Percentiles rank a stretch among this genome's conserved stretches.
Conservation (phyloP, 2,329 filamentous ascomycete species). For the Aspergillus unguis region DNA sequence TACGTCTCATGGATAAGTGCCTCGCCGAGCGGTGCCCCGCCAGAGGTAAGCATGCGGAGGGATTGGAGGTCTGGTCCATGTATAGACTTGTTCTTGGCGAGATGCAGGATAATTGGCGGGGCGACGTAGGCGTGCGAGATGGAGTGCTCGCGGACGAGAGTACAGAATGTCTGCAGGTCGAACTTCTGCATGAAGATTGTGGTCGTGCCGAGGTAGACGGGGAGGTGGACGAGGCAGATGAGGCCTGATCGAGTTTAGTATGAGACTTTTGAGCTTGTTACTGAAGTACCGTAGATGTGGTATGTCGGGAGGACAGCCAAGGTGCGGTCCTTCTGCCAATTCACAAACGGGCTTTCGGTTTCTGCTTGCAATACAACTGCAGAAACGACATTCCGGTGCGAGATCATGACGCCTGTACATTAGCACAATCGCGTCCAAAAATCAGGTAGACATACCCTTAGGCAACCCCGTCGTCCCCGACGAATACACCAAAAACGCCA, state of each 20-base stretch:
- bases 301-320: constrained; percentile 19
- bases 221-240: constrained; percentile 16
- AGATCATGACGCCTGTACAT: constrained; percentile 13
- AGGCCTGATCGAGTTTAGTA: constrained; percentile 10
- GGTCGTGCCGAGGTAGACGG: constrained; percentile 13
- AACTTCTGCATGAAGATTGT: constrained; percentile 18
- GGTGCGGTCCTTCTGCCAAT: constrained; percentile 12
- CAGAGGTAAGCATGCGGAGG: constrained; percentile 22
- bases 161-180: constrained; percentile 13
- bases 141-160: constrained; percentile 8
- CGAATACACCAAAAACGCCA: constrained; percentile 28
- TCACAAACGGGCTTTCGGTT: constrained; percentile 5
- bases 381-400: constrained; percentile 19
- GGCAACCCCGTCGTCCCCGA: constrained; percentile 32
- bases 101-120: constrained; percentile 19
- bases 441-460: constrained; percentile 19
- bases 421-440: background rate
- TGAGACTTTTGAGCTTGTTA: background rate
- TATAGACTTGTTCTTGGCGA: constrained; percentile 16
- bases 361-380: constrained; percentile 12
- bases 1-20: constrained; percentile 17
- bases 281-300: constrained; percentile 20
- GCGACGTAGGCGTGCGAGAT: constrained; percentile 18
- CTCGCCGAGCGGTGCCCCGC: constrained; percentile 16
- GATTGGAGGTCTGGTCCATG: constrained; percentile 13